Conservation (phyloP, 192 early-diverging fungal species). For the Podila minutissima region DNA sequence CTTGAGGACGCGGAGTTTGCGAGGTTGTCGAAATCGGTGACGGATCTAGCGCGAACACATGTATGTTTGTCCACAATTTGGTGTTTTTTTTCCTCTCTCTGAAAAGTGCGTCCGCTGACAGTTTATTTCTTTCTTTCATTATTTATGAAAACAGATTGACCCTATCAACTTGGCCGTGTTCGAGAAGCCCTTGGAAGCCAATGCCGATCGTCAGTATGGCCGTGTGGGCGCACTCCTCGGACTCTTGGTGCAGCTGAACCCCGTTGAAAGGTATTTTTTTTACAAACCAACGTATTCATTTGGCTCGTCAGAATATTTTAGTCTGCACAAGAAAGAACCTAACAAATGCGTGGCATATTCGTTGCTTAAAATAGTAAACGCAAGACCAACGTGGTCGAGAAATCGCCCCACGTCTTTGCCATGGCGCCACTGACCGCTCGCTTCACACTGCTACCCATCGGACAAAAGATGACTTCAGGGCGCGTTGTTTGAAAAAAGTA, state of each 20-base stretch:
- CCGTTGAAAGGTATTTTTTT: conserved; percentile 44
- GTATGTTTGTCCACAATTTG: conserved; percentile 17
- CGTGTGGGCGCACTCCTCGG: conserved; percentile 65
- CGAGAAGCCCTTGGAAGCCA: conserved; percentile 55
- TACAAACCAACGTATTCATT: background rate
- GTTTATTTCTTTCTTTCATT: background rate
- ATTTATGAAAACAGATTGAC: conserved; percentile 65
- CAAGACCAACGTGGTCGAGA: conserved; percentile 49
- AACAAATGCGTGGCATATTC: background rate
- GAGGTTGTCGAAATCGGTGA: conserved; percentile 15
- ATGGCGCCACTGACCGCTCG: conserved; percentile 61
- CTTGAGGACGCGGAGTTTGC: conserved; percentile 15
- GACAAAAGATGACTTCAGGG: conserved; percentile 50
- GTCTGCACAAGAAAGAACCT: background rate
- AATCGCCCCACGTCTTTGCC: conserved; percentile 66
- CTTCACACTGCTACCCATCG: conserved; percentile 69
- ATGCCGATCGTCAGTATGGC: conserved; percentile 69
- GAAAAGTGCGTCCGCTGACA: no score
- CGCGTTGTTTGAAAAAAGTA: conserved; percentile 3
- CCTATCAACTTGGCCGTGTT: conserved; percentile 70
- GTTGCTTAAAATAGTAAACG: conserved; percentile 35
- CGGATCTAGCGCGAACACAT: conserved; percentile 29
- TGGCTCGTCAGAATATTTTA: no score
- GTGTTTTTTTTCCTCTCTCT: background rate
- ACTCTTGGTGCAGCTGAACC: conserved; percentile 58